These are phyloP conservation scores for Penicillium sp. DNA, from an alignment of 2,329 filamentous ascomycete genomes.

Conservation along the genomic window DNA sequence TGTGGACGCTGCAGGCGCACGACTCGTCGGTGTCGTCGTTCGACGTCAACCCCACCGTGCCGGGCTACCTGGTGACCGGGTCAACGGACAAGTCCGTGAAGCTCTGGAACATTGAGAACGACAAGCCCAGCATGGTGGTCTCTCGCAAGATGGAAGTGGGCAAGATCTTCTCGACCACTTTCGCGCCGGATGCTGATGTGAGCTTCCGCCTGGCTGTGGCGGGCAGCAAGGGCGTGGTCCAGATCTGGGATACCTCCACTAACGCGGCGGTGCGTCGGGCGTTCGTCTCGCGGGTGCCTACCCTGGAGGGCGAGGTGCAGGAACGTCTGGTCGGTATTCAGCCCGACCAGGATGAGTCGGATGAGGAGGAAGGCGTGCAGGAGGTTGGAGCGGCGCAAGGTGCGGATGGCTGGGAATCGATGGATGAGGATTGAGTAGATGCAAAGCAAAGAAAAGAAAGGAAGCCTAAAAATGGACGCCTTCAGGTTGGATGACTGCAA, in stretches of 20 bases:
- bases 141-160: constrained; percentile 86
- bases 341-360: constrained; percentile 57
- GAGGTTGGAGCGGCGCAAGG: constrained; percentile 44
- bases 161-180: constrained; percentile 83
- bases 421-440: constrained; percentile 43
- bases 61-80: constrained; percentile 85
- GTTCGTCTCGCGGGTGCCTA: constrained; percentile 65
- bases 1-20: constrained; percentile 93
- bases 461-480: constrained; percentile 21
- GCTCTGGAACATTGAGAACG: constrained; percentile 79
- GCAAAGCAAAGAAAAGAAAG: no score
- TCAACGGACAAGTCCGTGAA: constrained; percentile 93
- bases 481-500: no score
- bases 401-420: constrained; percentile 47
- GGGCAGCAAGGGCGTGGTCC: constrained; percentile 83
- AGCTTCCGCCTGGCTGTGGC: constrained; percentile 87
- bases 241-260: constrained; percentile 94
- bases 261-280: constrained; percentile 76
- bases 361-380: constrained; percentile 51
- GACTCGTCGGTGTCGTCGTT: constrained; percentile 86
- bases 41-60: constrained; percentile 80
- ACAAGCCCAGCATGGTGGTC: constrained; percentile 80
- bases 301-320: constrained; percentile 52
- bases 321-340: constrained; percentile 72
- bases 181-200: constrained; percentile 82